Percentiles rank a stretch among this genome's conserved stretches.
These are phyloP conservation scores for Lomentospora prolificans DNA, from an alignment of 2,329 filamentous ascomycete species.

Conservation along the genomic window DNA sequence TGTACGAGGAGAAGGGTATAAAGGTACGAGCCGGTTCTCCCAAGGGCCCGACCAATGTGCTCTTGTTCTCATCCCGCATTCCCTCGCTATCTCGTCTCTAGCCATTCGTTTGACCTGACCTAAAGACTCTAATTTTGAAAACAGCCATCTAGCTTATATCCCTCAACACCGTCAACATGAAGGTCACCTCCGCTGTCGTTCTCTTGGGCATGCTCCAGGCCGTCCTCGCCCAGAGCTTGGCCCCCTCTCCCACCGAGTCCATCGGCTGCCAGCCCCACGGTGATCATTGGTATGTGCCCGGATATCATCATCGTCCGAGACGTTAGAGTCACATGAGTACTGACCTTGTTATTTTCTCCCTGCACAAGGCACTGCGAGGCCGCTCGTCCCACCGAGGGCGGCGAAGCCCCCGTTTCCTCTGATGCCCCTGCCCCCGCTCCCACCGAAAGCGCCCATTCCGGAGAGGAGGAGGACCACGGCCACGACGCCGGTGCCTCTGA, in stretches of 20 bases:
- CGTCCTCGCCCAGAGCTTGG: constrained; percentile 9
- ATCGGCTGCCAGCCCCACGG: constrained; percentile 23
- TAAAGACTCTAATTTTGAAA: not conserved
- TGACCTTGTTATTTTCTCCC: not conserved
- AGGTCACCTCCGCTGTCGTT: constrained; percentile 7
- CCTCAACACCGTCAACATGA: constrained; percentile 1
- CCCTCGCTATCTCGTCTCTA: not conserved
- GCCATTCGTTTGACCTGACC: constrained; percentile 4
- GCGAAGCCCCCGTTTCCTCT: not conserved
- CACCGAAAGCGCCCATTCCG: not conserved
- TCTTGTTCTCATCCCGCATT: not conserved
- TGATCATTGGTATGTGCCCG: constrained; percentile 28
- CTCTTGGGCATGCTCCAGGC: constrained; percentile 9
- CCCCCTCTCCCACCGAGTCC: constrained; percentile 22
- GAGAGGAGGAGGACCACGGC: constrained; percentile 11
- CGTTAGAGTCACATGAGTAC: too few relatives aligned
- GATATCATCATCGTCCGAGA: too few relatives aligned
- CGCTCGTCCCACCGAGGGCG: constrained; percentile 6
- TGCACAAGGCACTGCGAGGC: constrained; percentile 13
- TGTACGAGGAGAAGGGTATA: not conserved
- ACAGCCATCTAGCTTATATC: not conserved
- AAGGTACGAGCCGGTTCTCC: not conserved
- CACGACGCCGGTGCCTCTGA: constrained; percentile 13
- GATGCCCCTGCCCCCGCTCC: not conserved
- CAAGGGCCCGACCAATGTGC: not conserved